Base-by-base conservation (phyloP, 805 yeast species). In the Zygoascus ofunaensis region DNA sequence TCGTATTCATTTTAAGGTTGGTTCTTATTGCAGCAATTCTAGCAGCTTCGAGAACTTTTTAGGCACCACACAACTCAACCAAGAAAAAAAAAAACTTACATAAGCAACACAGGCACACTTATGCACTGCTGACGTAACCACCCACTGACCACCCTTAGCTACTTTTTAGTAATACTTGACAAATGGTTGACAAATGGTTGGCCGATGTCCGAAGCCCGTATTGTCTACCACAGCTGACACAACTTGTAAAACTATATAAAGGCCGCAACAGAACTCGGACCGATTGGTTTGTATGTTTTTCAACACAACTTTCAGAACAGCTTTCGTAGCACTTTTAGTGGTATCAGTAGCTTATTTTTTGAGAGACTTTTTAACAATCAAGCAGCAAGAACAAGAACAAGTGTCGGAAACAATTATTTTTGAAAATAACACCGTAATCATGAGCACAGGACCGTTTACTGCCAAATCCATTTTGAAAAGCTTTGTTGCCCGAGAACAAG, bases 401-500 rank as follows among this genome's bases (percentile, higher is more conserved):
- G 37, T 8, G 33, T 28, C 33, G 33, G 12, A 12, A 28, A 28
- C 14, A 12, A 14, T 28, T 12, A 28, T 12, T 28, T 12, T 12
- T 14, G 14, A 28, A 28, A n/a, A n/a, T n/a, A n/a, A 28, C 33
- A 12, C 14, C 33, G 15, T 12, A 10, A 18, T 8, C 5, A 38
- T 22, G 33, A 36, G 21, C 23, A 10, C 43, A 33, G 44, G 37
- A 34, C 5, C 39, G 5, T 49, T 51, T 50, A 46, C 46, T 2
- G 50, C 58, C 44, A 71, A 82, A 66, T 60, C 74, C 2, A 68
- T 78, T 39, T 58, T 72, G 26, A 75, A 73, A 55, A 63, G 66
- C 35, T 68, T 77, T 55, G 57, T 69, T 40, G 87, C 89, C 30
- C 55, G 72, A 30, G 84, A 83, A 52, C 87, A 81, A 58, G 70